phyloP scores from a whole-genome alignment of 495 filamentous ascomycete species.

The Penicillium coffeae region DNA sequence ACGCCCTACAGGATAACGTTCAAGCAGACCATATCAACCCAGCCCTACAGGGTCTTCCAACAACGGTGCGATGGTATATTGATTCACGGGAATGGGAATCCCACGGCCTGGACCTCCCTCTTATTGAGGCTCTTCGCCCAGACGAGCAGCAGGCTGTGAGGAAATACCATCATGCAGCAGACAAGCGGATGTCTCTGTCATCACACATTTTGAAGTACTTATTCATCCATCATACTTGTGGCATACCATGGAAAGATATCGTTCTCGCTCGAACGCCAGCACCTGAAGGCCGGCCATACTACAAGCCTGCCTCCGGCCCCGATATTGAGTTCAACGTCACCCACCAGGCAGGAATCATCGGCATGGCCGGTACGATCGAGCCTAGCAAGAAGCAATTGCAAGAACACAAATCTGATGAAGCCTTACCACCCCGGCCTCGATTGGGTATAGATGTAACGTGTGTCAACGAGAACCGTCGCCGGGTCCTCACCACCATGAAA shows the following conservation, averaged over 20 bases:
- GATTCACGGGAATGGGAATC: constrained; percentile 36
- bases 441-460: constrained; percentile 73
- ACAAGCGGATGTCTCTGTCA: constrained; percentile 54
- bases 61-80: constrained; percentile 40
- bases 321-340: constrained; percentile 79
- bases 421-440: constrained; percentile 16
- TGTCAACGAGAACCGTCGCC: constrained; percentile 61
- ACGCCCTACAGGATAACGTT: constrained; percentile 2
- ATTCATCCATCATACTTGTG: constrained; percentile 59
- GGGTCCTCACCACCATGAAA: constrained; percentile 34
- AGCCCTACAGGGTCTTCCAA: constrained; percentile 10
- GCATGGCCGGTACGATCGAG: constrained; percentile 48
- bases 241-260: constrained; percentile 63
- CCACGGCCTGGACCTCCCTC: constrained; percentile 29
- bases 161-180: constrained; percentile 36
- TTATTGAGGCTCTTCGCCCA: constrained; percentile 32
- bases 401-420: constrained; percentile 1
- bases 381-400: constrained; percentile 14
- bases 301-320: constrained; percentile 32
- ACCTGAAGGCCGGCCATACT: constrained; percentile 63
- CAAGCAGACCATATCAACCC: constrained; percentile 2
- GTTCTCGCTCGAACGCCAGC: constrained; percentile 55
- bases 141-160: constrained; percentile 33
- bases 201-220: constrained; percentile 78
- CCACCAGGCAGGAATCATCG: constrained; percentile 79